These are phyloP conservation scores for Scheffersomyces lignosus DNA, from an alignment of 805 yeast genomes.

Conservation along the genomic window DNA sequence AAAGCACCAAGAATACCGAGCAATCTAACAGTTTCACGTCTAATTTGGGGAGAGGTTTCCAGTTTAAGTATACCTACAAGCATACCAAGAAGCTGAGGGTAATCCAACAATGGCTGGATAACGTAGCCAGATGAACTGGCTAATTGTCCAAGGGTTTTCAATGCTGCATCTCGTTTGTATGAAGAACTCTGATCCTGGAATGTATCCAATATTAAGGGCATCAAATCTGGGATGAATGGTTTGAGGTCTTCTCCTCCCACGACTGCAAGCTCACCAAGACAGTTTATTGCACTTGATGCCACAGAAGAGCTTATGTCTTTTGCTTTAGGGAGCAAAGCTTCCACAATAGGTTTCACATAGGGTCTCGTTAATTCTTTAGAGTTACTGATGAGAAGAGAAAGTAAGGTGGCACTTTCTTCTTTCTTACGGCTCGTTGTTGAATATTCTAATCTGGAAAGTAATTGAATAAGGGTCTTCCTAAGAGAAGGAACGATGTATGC, in stretches of 20 bases:
- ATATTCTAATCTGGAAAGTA: conserved; percentile 81
- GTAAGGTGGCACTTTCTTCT: conserved; percentile 81
- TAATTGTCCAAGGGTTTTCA: conserved; percentile 82
- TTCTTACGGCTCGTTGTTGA: conserved; percentile 71
- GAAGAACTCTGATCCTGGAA: conserved; percentile 93
- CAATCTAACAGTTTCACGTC: conserved; percentile 85
- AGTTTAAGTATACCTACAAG: conserved; percentile 78
- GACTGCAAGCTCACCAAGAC: conserved; percentile 84
- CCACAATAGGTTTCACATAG: conserved; percentile 87
- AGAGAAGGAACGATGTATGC: conserved; percentile 94
- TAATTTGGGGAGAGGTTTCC: conserved; percentile 70
- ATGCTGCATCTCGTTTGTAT: conserved; percentile 83
- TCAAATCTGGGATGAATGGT: conserved; percentile 68
- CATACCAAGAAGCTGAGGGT: conserved; percentile 84
- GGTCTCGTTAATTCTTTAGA: conserved; percentile 86
- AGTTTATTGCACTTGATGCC: conserved; percentile 79
- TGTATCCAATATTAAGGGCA: conserved; percentile 86
- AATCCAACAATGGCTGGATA: conserved; percentile 86
- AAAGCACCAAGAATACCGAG: conserved; percentile 94
- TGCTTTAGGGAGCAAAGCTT: conserved; percentile 75
- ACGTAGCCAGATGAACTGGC: conserved; percentile 93
- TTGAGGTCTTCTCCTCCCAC: conserved; percentile 86
- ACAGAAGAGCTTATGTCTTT: conserved; percentile 75
- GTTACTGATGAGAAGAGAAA: conserved; percentile 71
- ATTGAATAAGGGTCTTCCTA: conserved; percentile 80